Conservation (phyloP, 352 stramenopile species). For the Phytopythium sindhum region DNA sequence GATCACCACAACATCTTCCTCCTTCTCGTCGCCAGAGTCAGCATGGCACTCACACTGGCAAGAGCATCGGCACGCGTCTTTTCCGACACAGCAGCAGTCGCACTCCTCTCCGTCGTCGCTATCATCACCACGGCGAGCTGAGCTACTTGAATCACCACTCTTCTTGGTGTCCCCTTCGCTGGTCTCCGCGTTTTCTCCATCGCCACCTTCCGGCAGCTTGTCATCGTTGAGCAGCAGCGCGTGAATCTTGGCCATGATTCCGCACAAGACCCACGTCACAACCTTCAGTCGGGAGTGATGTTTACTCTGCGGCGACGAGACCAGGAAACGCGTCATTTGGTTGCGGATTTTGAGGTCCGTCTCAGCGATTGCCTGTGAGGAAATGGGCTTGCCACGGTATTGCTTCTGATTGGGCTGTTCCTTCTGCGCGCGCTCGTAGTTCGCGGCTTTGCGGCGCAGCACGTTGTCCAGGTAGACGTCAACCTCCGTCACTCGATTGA, state of each 20-base stretch:
- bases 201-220: constrained; percentile 42
- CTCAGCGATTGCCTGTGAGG: constrained; percentile 66
- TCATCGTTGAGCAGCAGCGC: constrained; percentile 67
- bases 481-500: constrained; percentile 75
- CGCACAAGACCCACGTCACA: constrained; percentile 84
- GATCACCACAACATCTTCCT: not conserved
- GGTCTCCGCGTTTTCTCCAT: constrained; percentile 3
- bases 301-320: constrained; percentile 67
- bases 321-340: constrained; percentile 72
- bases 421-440: constrained; percentile 22
- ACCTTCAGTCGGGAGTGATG: constrained; percentile 82
- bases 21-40: constrained; percentile 58
- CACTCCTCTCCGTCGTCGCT: constrained; percentile 71
- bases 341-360: constrained; percentile 76
- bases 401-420: constrained; percentile 22
- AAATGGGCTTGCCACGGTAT: constrained; percentile 36
- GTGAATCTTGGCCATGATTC: constrained; percentile 84
- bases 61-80: constrained; percentile 47
- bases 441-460: constrained; percentile 52
- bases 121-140: constrained; percentile 6
- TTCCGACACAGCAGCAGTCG: constrained; percentile 68
- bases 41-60: constrained; percentile 71
- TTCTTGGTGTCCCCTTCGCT: constrained; percentile 18
- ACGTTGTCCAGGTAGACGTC: constrained; percentile 85
- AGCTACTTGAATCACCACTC: not conserved